Evolutionary conservation across 73 alveolate genomes (phyloP).

Genomic region (Paramecium octaurelia): DNA sequence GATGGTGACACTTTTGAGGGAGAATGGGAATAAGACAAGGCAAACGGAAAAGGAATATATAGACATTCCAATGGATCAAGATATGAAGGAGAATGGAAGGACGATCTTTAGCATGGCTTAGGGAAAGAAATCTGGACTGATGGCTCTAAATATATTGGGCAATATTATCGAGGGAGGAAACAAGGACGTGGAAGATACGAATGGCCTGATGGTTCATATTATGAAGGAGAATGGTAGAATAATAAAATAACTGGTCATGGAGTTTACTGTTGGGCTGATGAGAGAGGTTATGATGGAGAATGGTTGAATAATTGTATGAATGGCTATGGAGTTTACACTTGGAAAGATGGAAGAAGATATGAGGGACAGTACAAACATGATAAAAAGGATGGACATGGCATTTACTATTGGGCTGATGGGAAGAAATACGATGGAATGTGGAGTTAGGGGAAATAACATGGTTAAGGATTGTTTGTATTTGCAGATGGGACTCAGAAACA

Average conservation of each 20-base stretch:
- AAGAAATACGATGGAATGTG: constrained; percentile 61
- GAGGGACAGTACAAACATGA: constrained; percentile 57
- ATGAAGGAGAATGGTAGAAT: constrained; percentile 45
- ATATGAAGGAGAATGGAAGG: constrained; percentile 74
- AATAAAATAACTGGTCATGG: constrained; percentile 73
- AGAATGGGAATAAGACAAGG: constrained; percentile 59
- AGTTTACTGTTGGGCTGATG: constrained; percentile 68
- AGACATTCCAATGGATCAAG: constrained; percentile 72
- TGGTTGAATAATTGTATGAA: constrained; percentile 56
- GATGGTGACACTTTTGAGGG: constrained; percentile 70
- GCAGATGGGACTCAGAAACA: constrained; percentile 35
- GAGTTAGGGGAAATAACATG: constrained; percentile 60
- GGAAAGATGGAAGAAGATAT: constrained; percentile 60
- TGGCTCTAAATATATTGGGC: constrained; percentile 69
- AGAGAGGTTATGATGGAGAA: constrained; percentile 43
- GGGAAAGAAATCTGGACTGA: constrained; percentile 77
- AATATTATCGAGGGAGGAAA: constrained; percentile 68
- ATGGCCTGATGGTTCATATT: constrained; percentile 65
- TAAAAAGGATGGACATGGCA: constrained; percentile 56
- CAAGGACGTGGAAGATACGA: constrained; percentile 73
- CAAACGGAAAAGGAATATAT: constrained; percentile 77
- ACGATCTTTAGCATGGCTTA: constrained; percentile 69
- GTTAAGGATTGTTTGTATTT: constrained; percentile 40
- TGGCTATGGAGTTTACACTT: constrained; percentile 55
- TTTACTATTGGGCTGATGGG: constrained; percentile 62